These are phyloP conservation scores for Diaporthe citriasiana DNA, from an alignment of 2,329 filamentous ascomycete species.

Conservation along the genomic window DNA sequence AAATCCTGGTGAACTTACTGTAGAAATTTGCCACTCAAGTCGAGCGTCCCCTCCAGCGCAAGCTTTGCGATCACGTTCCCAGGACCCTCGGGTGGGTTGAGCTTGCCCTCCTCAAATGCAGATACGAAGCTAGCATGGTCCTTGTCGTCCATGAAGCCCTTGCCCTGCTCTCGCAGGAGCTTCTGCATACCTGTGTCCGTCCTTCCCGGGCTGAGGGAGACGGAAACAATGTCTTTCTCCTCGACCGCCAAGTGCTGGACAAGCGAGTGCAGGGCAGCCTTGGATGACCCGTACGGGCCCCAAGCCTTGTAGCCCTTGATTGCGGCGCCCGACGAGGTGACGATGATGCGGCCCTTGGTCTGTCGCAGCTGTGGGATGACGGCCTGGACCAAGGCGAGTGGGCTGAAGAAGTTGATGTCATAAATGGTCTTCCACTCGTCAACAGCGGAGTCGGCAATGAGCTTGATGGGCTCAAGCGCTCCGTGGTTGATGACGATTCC, in stretches of 20 bases:
- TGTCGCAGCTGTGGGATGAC: slow-evolving; percentile 78
- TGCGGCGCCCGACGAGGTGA: slow-evolving; percentile 86
- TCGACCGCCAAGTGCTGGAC: slow-evolving; percentile 80
- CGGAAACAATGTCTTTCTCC: slow-evolving; percentile 80
- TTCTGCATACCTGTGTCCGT: slow-evolving; percentile 93
- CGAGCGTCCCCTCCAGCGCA: slow-evolving; percentile 72
- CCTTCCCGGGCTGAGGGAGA: slow-evolving; percentile 83
- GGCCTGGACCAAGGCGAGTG: slow-evolving; percentile 81
- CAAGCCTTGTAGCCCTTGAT: slow-evolving; percentile 76
- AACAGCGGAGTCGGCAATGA: slow-evolving; percentile 75
- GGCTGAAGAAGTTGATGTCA: slow-evolving; percentile 90
- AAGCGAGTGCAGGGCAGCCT: slow-evolving; percentile 87
- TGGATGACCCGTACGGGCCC: slow-evolving; percentile 86
- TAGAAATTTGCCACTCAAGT: slow-evolving; percentile 83
- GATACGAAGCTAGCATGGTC: slow-evolving; percentile 78
- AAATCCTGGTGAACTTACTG: slow-evolving; percentile 64
- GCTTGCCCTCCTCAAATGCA: slow-evolving; percentile 76
- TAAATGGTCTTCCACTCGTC: slow-evolving; percentile 83
- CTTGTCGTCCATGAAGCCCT: slow-evolving; percentile 62
- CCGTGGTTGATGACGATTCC: slow-evolving; percentile 92
- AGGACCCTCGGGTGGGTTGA: slow-evolving; percentile 87
- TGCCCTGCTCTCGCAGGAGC: slow-evolving; percentile 77
- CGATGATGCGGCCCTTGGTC: slow-evolving; percentile 78
- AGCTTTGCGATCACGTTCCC: slow-evolving; percentile 89
- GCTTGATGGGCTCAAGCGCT: slow-evolving; percentile 79